phyloP scores from a whole-genome alignment of 352 stramenopile genomes.

The Thalassiosira exigua region DNA sequence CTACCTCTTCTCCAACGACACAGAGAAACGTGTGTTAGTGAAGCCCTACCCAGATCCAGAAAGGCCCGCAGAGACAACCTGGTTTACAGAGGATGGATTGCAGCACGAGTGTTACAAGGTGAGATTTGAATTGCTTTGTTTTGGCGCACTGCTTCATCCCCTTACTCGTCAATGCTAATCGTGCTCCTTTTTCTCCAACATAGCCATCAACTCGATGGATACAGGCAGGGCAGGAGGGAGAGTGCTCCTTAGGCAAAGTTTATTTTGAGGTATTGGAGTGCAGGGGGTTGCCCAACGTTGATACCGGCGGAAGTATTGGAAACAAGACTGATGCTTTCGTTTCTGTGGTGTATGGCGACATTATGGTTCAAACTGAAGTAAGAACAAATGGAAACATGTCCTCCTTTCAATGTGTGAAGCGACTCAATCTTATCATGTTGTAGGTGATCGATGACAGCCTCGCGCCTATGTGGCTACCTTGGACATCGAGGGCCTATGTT shows the following conservation, averaged over 20 bases:
- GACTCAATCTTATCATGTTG: not conserved
- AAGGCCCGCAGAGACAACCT: constrained; percentile 41
- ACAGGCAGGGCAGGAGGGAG: not conserved
- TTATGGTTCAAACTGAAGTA: constrained; percentile 67
- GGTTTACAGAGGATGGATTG: constrained; percentile 55
- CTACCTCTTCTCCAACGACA: constrained; percentile 52
- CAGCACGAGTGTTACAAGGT: constrained; percentile 47
- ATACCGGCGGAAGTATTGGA: constrained; percentile 56
- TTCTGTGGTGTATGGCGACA: constrained; percentile 75
- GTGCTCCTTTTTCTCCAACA: too few species aligned
- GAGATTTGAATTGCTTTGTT: too few species aligned
- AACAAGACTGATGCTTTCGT: constrained; percentile 83
- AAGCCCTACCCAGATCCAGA: constrained; percentile 72
- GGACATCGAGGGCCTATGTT: constrained; percentile 76
- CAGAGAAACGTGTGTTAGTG: constrained; percentile 37
- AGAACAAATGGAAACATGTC: not conserved
- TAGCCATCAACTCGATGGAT: not conserved
- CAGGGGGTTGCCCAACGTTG: constrained; percentile 78
- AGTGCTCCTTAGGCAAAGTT: constrained; percentile 53
- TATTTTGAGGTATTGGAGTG: constrained; percentile 72
- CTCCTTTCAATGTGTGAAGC: not conserved
- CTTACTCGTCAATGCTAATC: too few species aligned
- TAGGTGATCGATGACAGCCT: constrained; percentile 73
- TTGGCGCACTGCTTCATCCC: too few species aligned
- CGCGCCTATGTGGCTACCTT: constrained; percentile 74